Evolutionary conservation across 2,329 filamentous ascomycete genomes (phyloP).

Genomic region (Pestalotiopsis fici): DNA sequence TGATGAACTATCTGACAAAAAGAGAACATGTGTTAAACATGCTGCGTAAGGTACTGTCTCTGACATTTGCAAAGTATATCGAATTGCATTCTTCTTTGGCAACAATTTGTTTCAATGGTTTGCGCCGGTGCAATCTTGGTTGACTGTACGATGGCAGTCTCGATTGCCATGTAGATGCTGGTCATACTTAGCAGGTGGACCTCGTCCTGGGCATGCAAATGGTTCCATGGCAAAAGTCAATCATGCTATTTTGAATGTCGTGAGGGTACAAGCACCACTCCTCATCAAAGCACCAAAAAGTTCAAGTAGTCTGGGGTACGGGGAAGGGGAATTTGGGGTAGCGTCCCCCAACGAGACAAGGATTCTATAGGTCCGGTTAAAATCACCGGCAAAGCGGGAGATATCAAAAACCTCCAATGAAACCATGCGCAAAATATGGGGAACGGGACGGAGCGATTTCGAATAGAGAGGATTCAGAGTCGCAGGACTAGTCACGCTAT

Average conservation of each 20-base stretch:
- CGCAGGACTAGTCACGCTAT: not conserved
- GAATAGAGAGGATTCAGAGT: not conserved
- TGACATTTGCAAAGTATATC: not conserved
- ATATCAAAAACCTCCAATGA: not conserved
- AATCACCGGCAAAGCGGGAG: not conserved
- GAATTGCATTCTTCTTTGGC: too few species aligned
- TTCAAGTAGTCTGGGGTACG: not conserved
- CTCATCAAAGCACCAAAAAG: too few species aligned
- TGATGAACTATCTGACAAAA: not conserved
- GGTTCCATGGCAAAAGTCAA: not conserved
- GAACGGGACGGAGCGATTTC: conserved; percentile 3
- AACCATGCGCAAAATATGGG: not conserved
- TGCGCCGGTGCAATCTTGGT: too few species aligned
- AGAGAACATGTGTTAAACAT: not conserved
- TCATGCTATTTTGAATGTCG: not conserved
- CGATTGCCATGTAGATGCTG: not conserved
- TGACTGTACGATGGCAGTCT: too few species aligned
- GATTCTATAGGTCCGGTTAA: not conserved
- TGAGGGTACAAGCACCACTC: too few species aligned
- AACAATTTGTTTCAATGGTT: too few species aligned
- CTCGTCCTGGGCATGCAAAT: not conserved
- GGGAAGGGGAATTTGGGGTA: not conserved
- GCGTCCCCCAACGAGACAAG: not conserved
- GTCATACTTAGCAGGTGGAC: not conserved
- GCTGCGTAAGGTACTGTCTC: not conserved